Evolutionary conservation across 2,329 filamentous ascomycete species (phyloP), one percentile per base, ranked within the genome.

Genomic region (Dichotomopilus funicola): DNA sequence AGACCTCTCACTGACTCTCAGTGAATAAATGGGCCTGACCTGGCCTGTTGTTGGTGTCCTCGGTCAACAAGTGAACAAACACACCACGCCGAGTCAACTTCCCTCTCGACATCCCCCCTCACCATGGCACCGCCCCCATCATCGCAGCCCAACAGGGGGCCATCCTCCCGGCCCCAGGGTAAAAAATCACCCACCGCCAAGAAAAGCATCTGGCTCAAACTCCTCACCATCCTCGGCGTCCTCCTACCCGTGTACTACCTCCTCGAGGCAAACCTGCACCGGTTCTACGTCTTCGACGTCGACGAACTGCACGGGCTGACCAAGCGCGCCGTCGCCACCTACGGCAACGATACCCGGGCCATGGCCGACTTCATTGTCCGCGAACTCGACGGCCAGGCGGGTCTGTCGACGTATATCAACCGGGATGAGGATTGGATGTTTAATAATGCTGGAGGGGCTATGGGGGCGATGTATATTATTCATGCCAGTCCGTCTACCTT

Each of bases 401-500:
- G 64, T 64, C 73, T 68, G 68, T 72, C 50, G 64, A 66, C 49
- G 56, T 74, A 89, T 70, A 67, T 92, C 67, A 90, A 87, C 73
- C 68, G 81, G 53, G 75, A 86, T 57, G 83, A 92, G 73, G 87
- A 92, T 71, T 95, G 89, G 89, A 78, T 95, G 47, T 92, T 95
- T 66, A 95, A 95, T 78, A 95, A 95, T 67, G 89, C 89, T 51
- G 90, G 90, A 51, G 90, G 90, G 61, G 89, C 89, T 52, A 95
- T 95, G 90, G 90, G 90, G 54, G 88, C 81, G 66, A 94, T 95
- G 90, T 91, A 89, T 71, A 85, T 95, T 62, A 86, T 95, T 65
- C 90, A 95, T 69, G 88, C 89, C 58, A 91, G 87, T 87, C 71
- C 69, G 83, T 76, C 12, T 42, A 44, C 35, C 13, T 19, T 10